phyloP scores from a whole-genome alignment of 2,329 filamentous ascomycete species.

The Neurospora sp. region DNA sequence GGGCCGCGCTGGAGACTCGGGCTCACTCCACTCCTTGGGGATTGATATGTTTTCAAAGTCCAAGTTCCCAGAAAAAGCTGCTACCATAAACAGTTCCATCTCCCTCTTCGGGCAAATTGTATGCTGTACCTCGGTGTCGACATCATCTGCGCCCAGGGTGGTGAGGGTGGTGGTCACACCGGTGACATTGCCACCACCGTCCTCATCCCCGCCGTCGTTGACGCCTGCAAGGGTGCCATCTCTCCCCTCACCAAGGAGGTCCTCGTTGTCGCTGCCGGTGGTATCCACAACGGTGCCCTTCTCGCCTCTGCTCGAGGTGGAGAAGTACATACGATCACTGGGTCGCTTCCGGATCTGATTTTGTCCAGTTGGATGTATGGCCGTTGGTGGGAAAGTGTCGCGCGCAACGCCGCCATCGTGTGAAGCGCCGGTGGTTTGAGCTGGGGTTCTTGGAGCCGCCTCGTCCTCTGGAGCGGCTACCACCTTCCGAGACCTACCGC shows the following conservation, averaged over 20 bases:
- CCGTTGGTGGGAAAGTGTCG: not conserved
- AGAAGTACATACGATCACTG: not conserved
- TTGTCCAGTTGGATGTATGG: not conserved
- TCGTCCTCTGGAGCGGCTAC: not conserved
- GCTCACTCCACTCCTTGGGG: too few relatives aligned
- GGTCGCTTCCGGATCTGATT: not conserved
- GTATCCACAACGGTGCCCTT: conserved; percentile 85
- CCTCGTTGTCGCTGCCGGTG: conserved; percentile 86
- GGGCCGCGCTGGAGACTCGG: too few relatives aligned
- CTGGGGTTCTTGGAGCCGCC: not conserved
- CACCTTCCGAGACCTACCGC: not conserved
- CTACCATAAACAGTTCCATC: not conserved
- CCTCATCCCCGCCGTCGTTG: conserved; percentile 85
- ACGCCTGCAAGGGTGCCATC: conserved; percentile 70
- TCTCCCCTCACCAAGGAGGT: conserved; percentile 85
- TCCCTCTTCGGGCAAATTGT: not conserved
- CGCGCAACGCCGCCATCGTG: not conserved
- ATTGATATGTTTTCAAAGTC: not conserved
- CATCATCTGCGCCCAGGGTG: conserved; percentile 96
- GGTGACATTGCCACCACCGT: conserved; percentile 87
- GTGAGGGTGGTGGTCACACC: conserved; percentile 94
- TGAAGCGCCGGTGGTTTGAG: not conserved
- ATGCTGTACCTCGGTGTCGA: conserved; percentile 63
- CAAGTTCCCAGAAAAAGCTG: not conserved
- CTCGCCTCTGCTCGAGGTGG: conserved; percentile 42